Base-by-base conservation (phyloP, 805 yeast genomes). In the Metschnikowia gelsemii region DNA sequence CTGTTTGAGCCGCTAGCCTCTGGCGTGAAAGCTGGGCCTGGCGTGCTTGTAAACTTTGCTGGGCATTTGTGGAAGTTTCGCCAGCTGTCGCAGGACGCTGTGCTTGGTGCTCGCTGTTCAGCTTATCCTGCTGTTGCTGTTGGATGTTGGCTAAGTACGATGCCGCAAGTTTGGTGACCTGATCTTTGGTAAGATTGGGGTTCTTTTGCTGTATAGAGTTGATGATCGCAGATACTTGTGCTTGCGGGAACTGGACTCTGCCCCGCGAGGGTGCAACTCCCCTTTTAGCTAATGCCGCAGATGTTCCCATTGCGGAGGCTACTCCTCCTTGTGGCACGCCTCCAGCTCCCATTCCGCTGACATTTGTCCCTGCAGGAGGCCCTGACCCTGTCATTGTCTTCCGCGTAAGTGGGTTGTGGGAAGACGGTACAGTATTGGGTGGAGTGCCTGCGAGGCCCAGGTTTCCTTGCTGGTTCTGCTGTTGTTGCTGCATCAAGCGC, bases 141-240 rank as follows among this genome's bases (percentile, higher is more conserved):
- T 79, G 84, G 25, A 77, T 61, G 45, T 72, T 76, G 1, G 85
- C 80, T 47, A 81, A 58, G 51, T 80, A 80, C 12, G 80, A 72
- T 2, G 84, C 84, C 2, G 87, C 87, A 42, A 81, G 66, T 43
- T 78, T 75, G 2, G 84, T 78, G 1, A 82, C 85, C 52, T 82
- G 84, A 42, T 78, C 82, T 46, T 79, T 79, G 8, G 79, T 68
- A 55, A 80, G 62, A 23, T 70, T 74, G 1, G 88, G 88, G 56
- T 82, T 76, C 51, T 80, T 80, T n/a, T 73, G 63, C 55, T 81
- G 85, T 40, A 82, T 81, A 32, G 81, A 79, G 49, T 71, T 77
- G 43, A 82, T 76, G 30, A 82, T 73, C 1, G 84, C 82, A 8
- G 84, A 73, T 3, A 82, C 84, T 51, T 82, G 87, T 1, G 80